Evolutionary conservation across 2,329 filamentous ascomycete species (phyloP).

Genomic region (Domatiomyces catenatus): DNA sequence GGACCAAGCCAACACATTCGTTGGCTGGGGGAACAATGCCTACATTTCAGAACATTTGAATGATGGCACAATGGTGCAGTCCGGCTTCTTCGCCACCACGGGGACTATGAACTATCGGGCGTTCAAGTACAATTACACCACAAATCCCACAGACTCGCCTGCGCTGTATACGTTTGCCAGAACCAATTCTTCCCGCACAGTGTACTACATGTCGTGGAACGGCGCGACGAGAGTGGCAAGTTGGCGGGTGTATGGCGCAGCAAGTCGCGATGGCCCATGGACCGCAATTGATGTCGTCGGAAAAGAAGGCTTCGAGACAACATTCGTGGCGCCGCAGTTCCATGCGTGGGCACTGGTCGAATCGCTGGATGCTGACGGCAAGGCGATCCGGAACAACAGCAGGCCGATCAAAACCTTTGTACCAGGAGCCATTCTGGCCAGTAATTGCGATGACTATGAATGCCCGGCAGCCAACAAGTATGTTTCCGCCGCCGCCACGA

Average conservation of each 20-base stretch:
- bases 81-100: constrained; percentile 23
- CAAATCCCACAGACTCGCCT: constrained; percentile 7
- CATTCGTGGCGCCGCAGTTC: constrained; percentile 14
- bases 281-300: constrained; percentile 18
- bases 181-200: constrained; percentile 8
- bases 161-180: constrained; percentile 10
- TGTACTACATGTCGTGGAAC: constrained; percentile 31
- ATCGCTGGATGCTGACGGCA: constrained; percentile 6
- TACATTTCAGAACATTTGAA: constrained; percentile 26
- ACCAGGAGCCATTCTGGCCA: constrained; percentile 6
- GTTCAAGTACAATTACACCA: constrained; percentile 21
- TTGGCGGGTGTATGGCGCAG: constrained; percentile 23
- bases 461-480: constrained; percentile 5
- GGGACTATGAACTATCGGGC: constrained; percentile 29
- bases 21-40: constrained; percentile 28
- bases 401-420: constrained; percentile 10
- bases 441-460: constrained; percentile 3
- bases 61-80: constrained; percentile 23
- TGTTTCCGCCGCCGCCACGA: not conserved
- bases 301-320: constrained; percentile 27
- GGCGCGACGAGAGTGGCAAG: constrained; percentile 32
- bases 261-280: constrained; percentile 13
- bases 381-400: constrained; percentile 7
- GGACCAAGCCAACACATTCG: constrained; percentile 23
- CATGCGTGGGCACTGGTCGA: constrained; percentile 10